Evolutionary conservation across 2,329 filamentous ascomycete species (phyloP).

Genomic region (Teratosphaeria viscida): DNA sequence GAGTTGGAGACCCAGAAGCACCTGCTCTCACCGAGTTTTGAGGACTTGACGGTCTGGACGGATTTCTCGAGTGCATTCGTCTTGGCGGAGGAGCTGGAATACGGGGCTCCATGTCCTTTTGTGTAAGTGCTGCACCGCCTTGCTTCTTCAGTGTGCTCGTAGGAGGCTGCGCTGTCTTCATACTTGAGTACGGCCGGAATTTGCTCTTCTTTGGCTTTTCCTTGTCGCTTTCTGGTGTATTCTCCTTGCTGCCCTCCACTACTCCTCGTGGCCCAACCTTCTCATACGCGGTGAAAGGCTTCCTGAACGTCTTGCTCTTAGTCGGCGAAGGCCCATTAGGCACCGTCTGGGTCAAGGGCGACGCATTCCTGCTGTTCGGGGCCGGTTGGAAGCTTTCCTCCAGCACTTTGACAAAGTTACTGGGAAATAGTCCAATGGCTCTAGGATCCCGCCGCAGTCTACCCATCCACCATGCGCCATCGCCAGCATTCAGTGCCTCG

Average conservation of each 20-base stretch:
- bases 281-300: conserved; percentile 55
- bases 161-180: conserved; percentile 37
- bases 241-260: conserved; percentile 23
- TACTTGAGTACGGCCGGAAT: conserved; percentile 40
- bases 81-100: conserved; percentile 25
- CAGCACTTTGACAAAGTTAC: conserved; percentile 91
- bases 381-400: conserved; percentile 72
- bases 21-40: conserved; percentile 7
- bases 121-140: conserved; percentile 3
- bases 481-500: conserved; percentile 93
- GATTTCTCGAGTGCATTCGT: conserved; percentile 12
- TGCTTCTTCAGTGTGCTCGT: conserved; percentile 19
- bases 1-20: conserved; percentile 31
- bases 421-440: conserved; percentile 87
- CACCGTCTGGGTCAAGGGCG: conserved; percentile 36
- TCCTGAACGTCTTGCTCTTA: conserved; percentile 47
- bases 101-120: conserved; percentile 16
- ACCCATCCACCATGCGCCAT: conserved; percentile 98
- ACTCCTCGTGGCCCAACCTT: conserved; percentile 15
- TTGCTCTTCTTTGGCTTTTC: conserved; percentile 26
- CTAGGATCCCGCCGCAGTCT: conserved; percentile 79
- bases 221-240: conserved; percentile 20
- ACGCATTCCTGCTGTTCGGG: conserved; percentile 48
- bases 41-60: conserved; percentile 15
- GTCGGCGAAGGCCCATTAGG: conserved; percentile 41